Conservation (phyloP, 75 land plant species). For the Cupressus sempervirens region DNA sequence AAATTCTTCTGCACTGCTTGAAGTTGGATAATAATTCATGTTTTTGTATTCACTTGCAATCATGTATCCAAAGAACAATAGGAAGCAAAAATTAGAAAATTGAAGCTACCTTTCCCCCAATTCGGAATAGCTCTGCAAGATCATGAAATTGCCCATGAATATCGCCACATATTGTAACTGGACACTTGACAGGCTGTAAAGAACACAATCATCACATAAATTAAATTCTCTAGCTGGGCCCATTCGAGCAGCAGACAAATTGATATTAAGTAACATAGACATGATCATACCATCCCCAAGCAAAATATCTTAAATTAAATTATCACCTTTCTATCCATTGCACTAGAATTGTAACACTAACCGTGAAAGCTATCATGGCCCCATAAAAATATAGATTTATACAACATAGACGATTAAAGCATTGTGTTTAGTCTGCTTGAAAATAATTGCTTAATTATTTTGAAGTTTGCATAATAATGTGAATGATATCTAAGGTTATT, state of each 20-base stretch:
- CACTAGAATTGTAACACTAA: not conserved
- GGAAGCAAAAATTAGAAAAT: not conserved
- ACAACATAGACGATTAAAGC: not conserved
- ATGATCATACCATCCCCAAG: not conserved
- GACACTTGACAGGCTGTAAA: conserved; percentile 92
- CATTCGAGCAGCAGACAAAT: not conserved
- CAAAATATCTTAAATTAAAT: not conserved
- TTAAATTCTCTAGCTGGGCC: not conserved
- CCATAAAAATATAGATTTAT: not conserved
- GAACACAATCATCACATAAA: not conserved
- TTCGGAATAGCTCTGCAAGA: conserved; percentile 90
- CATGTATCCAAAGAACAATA: not conserved
- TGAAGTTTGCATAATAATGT: not conserved
- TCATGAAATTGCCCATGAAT: conserved; percentile 99
- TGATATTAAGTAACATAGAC: not conserved
- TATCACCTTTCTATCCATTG: not conserved
- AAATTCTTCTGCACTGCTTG: not conserved
- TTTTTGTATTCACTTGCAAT: not conserved
- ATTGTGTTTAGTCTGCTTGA: not conserved
- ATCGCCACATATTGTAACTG: conserved; percentile 94
- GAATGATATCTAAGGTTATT: not conserved
- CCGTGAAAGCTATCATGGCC: not conserved
- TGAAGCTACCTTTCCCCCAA: conserved; percentile 81
- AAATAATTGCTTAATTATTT: not conserved
- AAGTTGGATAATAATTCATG: not conserved